Conservation (phyloP, 2,329 filamentous ascomycete genomes). For the Dryadomyces quercus-mongolicae region DNA sequence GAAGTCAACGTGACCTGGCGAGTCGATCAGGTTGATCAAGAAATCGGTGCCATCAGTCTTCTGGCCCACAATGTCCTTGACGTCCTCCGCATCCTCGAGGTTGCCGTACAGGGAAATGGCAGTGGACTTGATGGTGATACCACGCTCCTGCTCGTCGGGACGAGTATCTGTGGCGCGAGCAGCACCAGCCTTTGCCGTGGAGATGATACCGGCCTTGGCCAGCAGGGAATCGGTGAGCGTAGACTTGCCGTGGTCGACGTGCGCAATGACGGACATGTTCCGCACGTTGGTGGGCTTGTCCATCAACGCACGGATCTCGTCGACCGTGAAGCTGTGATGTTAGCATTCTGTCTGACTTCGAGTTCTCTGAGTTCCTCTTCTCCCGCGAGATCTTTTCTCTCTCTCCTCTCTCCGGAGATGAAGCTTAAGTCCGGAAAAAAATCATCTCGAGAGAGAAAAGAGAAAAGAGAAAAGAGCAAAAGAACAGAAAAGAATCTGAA, state of each 20-base stretch:
- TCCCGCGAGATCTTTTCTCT: too few relatives aligned
- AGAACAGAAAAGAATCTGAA: background rate
- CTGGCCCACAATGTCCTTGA: slow-evolving; percentile 87
- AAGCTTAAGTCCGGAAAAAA: background rate
- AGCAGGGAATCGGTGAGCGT: slow-evolving; percentile 98
- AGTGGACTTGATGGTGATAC: slow-evolving; percentile 99
- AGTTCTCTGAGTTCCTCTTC: too few relatives aligned
- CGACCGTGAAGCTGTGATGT: slow-evolving; percentile 84
- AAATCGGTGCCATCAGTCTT: slow-evolving; percentile 89
- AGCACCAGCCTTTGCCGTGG: slow-evolving; percentile 92
- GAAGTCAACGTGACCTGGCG: slow-evolving; percentile 99
- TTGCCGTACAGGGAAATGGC: slow-evolving; percentile 96
- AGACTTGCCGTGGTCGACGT: slow-evolving; percentile 99
- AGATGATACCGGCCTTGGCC: slow-evolving; percentile 99
- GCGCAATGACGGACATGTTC: slow-evolving; percentile 80
- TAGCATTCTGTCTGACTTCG: slow-evolving; percentile 22
- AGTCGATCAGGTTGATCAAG: slow-evolving; percentile 99
- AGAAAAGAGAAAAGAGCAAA: background rate
- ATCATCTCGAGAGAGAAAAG: background rate
- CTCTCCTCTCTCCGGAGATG: too few relatives aligned
- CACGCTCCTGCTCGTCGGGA: slow-evolving; percentile 96
- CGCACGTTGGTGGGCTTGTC: slow-evolving; percentile 57
- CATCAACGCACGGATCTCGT: slow-evolving; percentile 72
- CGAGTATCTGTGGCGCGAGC: slow-evolving; percentile 94
- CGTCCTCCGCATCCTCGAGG: slow-evolving; percentile 68